These are phyloP conservation scores for Cytauxzoon felis DNA, from an alignment of 169 alveolate genomes.

Conservation along the genomic window DNA sequence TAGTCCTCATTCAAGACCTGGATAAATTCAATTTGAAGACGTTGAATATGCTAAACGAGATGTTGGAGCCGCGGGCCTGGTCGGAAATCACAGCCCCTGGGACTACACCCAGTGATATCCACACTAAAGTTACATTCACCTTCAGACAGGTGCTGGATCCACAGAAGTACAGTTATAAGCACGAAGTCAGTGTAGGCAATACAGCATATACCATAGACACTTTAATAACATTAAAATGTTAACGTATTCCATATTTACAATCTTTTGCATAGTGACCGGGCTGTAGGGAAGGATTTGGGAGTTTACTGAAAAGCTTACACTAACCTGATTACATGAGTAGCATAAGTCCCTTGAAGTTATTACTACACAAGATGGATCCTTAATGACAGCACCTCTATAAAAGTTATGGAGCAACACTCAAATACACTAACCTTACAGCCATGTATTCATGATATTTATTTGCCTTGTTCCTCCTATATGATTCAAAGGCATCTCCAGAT, in stretches of 20 bases:
- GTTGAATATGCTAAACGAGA: background rate
- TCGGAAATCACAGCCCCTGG: background rate
- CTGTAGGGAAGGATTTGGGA: background rate
- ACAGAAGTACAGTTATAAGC: background rate
- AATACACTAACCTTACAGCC: slow-evolving; percentile 27
- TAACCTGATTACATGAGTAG: slow-evolving; percentile 27
- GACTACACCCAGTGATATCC: slow-evolving; percentile 31
- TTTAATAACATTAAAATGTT: background rate
- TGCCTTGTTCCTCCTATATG: slow-evolving; percentile 53
- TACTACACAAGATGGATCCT: slow-evolving; percentile 43
- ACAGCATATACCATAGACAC: slow-evolving; percentile 26
- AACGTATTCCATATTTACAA: slow-evolving; percentile 4
- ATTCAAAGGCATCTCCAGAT: slow-evolving; percentile 33
- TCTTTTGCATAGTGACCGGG: slow-evolving; percentile 50
- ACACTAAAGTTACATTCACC: slow-evolving; percentile 28
- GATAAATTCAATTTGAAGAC: slow-evolving; percentile 4
- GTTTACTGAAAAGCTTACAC: background rate
- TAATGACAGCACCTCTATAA: slow-evolving; percentile 25
- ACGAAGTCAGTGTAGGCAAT: slow-evolving; percentile 20
- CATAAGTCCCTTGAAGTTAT: slow-evolving; percentile 35
- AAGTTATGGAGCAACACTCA: background rate
- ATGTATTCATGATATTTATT: slow-evolving; percentile 43
- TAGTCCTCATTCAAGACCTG: too few species aligned
- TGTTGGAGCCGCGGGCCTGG: slow-evolving; percentile 4
- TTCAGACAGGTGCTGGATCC: slow-evolving; percentile 2